Evolutionary conservation across 2,329 filamentous ascomycete genomes (phyloP), one percentile per base, ranked within the genome.

Genomic region (Sporothrix mexicana): DNA sequence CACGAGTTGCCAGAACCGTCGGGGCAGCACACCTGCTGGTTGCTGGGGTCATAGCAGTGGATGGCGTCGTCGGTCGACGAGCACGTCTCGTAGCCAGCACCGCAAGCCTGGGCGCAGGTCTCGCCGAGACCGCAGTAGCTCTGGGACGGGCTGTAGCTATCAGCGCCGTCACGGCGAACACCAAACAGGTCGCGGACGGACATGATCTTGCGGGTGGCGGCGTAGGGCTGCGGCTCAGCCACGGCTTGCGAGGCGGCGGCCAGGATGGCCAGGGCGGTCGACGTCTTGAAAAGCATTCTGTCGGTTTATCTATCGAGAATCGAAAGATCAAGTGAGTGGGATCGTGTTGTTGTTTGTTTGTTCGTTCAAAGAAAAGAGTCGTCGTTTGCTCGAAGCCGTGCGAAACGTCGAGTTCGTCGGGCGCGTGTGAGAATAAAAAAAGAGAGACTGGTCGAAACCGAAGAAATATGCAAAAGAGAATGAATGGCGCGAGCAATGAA

Each of bases 1-100:
- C 89, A 91, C 45, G 88, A 88, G 80, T 88, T 87, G 82, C 89
- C 89, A 75, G 82, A 83, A 76, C 82, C 82, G 77, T 87, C 85
- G 57, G 84, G 82, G 79, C 89, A 91, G 85, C 89, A 91, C 55
- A 80, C 82, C 81, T 90, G 85, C 73, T 84, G 82, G 43, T 80
- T 81, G 17, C 76, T 75, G 13, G 84, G 82, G 80, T 90, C 85
- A 81, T 83, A 91, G 82, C 89, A 91, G 83, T 90, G 88, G 67
- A 86, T 82, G 72, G 83, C 76, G 53, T 80, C 80, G 75, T 88
- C 86, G 69, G 78, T 79, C 30, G 86, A 86, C 43, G 83, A 76
- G 81, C 88, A 90, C 74, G 85, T 80, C 72, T 82, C 79, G 78
- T 82, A 87, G 55, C 82, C 83, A 57, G 82, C 75, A 67, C 88